These are phyloP conservation scores for Cystobasidium tubakii DNA, from an alignment of 768 basidiomycete genomes.

Conservation along the genomic window DNA sequence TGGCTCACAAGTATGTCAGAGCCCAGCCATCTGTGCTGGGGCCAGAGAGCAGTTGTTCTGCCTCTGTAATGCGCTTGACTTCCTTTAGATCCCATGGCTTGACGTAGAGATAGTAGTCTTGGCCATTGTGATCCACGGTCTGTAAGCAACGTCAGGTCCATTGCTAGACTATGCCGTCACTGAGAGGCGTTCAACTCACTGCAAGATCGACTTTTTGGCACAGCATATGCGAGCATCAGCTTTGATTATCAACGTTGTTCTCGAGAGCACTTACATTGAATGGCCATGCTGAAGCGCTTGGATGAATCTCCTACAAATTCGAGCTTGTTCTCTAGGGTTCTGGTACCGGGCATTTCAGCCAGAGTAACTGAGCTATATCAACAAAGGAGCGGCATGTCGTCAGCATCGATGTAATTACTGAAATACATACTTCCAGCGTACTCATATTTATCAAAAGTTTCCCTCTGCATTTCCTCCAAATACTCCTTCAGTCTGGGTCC, in stretches of 20 bases:
- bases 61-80: constrained; percentile 27
- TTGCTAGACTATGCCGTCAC: too few relatives aligned
- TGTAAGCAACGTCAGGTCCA: neutral
- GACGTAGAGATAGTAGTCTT: constrained; percentile 6
- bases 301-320: constrained; percentile 39
- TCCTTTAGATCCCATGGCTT: constrained; percentile 7
- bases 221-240: neutral
- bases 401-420: too few relatives aligned
- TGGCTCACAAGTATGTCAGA: constrained; percentile 20
- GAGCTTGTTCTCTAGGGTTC: constrained; percentile 54
- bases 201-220: constrained; percentile 1
- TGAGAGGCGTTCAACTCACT: neutral
- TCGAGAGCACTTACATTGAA: constrained; percentile 22
- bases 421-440: neutral
- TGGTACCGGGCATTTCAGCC: constrained; percentile 48
- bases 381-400: too few relatives aligned
- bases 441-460: constrained; percentile 59
- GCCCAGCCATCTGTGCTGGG: constrained; percentile 13
- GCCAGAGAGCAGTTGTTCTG: constrained; percentile 3
- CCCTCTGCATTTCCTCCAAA: constrained; percentile 61
- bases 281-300: constrained; percentile 28
- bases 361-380: constrained; percentile 42
- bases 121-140: constrained; percentile 17
- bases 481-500: constrained; percentile 65
- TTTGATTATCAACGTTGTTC: too few relatives aligned